Evolutionary conservation across 345 rosid species (phyloP).

Genomic region (Melastoma malabathricum): DNA sequence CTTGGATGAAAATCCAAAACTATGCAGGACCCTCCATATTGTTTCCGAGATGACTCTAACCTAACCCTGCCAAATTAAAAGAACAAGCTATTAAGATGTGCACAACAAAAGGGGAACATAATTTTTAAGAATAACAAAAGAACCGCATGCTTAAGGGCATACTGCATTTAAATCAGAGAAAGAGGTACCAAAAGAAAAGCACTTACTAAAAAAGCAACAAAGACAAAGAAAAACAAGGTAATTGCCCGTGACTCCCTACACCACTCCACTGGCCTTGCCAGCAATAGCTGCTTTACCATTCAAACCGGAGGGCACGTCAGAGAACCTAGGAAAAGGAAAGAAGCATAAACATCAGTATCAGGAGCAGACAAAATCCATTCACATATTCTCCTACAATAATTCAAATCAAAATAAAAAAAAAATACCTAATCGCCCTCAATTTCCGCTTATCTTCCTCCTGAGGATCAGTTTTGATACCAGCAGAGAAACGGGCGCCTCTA

Average conservation of each 20-base stretch:
- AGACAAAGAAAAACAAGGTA: slow-evolving; percentile 11
- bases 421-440: slow-evolving; percentile 70
- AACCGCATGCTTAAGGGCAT: not conserved
- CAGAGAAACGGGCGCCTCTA: slow-evolving; percentile 58
- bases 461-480: slow-evolving; percentile 28
- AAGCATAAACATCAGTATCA: not conserved
- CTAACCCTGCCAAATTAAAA: too few species aligned
- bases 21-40: too few species aligned
- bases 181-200: not conserved
- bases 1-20: too few species aligned
- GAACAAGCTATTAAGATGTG: too few species aligned
- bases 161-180: too few species aligned
- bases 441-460: slow-evolving; percentile 68
- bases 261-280: slow-evolving; percentile 47
- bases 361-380: not conserved
- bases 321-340: slow-evolving; percentile 32
- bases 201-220: slow-evolving; percentile 20
- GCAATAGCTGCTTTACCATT: slow-evolving; percentile 43
- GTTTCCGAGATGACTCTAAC: too few species aligned
- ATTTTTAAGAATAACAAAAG: not conserved
- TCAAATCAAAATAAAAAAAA: not conserved
- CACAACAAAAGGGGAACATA: too few species aligned
- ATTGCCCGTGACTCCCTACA: slow-evolving; percentile 15
- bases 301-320: slow-evolving; percentile 29
- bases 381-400: not conserved